Evolutionary conservation across 768 basidiomycete genomes (phyloP).

Genomic region (Macrolepiota dolichaula): DNA sequence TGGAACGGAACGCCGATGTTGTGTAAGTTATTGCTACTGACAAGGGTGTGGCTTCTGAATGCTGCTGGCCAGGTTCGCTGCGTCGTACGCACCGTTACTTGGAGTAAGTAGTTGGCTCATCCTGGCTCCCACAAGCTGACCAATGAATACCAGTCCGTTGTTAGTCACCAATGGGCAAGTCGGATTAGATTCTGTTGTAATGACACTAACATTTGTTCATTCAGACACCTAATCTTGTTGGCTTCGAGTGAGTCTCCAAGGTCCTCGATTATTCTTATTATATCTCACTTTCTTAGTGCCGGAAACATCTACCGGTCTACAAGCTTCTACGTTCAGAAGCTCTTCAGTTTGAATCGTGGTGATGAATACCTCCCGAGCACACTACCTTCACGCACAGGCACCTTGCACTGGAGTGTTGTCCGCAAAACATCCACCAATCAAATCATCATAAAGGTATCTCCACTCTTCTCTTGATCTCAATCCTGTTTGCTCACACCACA

Average conservation of each 20-base stretch:
- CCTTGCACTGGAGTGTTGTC: slow-evolving; percentile 61
- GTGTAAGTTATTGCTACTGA: slow-evolving; percentile 18
- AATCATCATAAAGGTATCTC: slow-evolving; percentile 59
- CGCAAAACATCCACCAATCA: slow-evolving; percentile 32
- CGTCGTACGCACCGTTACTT: slow-evolving; percentile 61
- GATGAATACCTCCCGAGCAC: slow-evolving; percentile 64
- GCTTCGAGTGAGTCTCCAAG: slow-evolving; percentile 51
- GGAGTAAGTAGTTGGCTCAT: slow-evolving; percentile 27
- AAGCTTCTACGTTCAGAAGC: slow-evolving; percentile 60
- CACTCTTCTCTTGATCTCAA: neutral
- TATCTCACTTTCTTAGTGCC: slow-evolving; percentile 32
- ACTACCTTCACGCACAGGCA: slow-evolving; percentile 42
- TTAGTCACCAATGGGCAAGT: slow-evolving; percentile 52
- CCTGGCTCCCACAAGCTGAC: neutral
- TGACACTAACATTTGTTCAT: slow-evolving; percentile 2
- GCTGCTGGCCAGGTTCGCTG: slow-evolving; percentile 43
- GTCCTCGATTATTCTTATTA: neutral
- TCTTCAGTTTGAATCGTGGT: slow-evolving; percentile 62
- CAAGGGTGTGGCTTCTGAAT: slow-evolving; percentile 5
- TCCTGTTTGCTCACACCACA: neutral
- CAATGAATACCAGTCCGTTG: slow-evolving; percentile 38
- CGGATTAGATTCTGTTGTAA: neutral
- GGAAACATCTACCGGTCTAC: slow-evolving; percentile 53
- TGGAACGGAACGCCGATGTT: slow-evolving; percentile 47
- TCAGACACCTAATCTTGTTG: slow-evolving; percentile 58